Conservation (phyloP, 257 asterid species). For the Parsonsia alboflavescens region DNA sequence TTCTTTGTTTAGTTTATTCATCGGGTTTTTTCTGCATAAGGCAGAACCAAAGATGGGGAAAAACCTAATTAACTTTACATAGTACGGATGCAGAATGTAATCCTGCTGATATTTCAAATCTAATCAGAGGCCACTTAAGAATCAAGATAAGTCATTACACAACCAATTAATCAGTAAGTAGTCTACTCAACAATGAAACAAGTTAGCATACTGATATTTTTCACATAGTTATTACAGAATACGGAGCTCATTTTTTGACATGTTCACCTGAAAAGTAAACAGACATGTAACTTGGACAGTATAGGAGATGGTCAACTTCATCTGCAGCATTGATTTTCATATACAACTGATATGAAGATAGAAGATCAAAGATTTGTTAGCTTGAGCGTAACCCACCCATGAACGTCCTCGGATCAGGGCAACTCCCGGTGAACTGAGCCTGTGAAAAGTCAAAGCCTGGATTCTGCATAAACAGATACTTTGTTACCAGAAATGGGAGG, state of each 20-base stretch:
- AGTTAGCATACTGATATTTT: background rate
- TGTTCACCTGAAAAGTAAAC: slow-evolving; percentile 6
- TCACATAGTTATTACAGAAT: background rate
- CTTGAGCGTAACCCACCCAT: slow-evolving; percentile 58
- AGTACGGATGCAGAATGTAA: background rate
- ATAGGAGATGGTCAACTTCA: slow-evolving; percentile 2
- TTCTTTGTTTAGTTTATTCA: background rate
- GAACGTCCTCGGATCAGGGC: slow-evolving; percentile 83
- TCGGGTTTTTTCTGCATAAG: background rate
- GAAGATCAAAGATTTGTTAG: background rate
- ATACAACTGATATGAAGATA: background rate
- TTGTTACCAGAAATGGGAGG: background rate
- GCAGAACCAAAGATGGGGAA: background rate
- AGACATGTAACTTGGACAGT: background rate
- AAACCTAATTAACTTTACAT: background rate
- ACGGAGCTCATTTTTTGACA: background rate
- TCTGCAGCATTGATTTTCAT: slow-evolving; percentile 1
- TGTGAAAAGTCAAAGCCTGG: slow-evolving; percentile 88
- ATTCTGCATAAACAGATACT: slow-evolving; percentile 41
- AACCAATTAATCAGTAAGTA: background rate
- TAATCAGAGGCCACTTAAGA: background rate
- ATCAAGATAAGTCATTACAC: background rate
- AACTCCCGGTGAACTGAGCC: slow-evolving; percentile 72
- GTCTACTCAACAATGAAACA: background rate
- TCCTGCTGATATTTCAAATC: background rate